phyloP scores from a whole-genome alignment of 2,329 filamentous ascomycete genomes.

The Scytalidium lignicola region DNA sequence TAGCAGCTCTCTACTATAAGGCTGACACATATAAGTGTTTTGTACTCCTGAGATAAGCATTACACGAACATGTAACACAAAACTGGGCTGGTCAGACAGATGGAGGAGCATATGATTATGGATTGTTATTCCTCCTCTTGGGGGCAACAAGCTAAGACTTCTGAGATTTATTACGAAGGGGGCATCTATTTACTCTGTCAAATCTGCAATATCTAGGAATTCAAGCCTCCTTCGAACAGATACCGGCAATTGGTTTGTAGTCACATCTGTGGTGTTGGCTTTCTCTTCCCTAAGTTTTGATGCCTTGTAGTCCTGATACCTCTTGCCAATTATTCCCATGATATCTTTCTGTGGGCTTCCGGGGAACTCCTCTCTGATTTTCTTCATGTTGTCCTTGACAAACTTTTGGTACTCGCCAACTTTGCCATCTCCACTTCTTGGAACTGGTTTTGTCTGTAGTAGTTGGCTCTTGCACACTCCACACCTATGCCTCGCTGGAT shows the following conservation, averaged over 20 bases:
- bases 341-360: slow-evolving; percentile 59
- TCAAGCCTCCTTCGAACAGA: slow-evolving; percentile 24
- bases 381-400: slow-evolving; percentile 64
- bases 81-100: no score
- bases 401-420: slow-evolving; percentile 50
- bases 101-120: no score
- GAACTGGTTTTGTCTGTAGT: slow-evolving; percentile 74
- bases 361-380: slow-evolving; percentile 51
- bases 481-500: slow-evolving; percentile 66
- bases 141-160: no score
- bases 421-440: slow-evolving; percentile 39
- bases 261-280: background rate
- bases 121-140: no score
- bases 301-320: slow-evolving; percentile 51
- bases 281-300: slow-evolving; percentile 12
- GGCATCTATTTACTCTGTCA: slow-evolving; percentile 6
- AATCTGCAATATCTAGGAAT: slow-evolving; percentile 25
- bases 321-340: slow-evolving; percentile 61
- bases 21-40: background rate
- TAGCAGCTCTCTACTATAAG: no score
- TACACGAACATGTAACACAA: background rate
- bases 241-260: slow-evolving; percentile 1
- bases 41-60: background rate
- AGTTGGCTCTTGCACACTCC: slow-evolving; percentile 68
- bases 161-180: no score